Evolutionary conservation across 192 early-diverging fungal species (phyloP).

Genomic region (Backusella tarrabulga): DNA sequence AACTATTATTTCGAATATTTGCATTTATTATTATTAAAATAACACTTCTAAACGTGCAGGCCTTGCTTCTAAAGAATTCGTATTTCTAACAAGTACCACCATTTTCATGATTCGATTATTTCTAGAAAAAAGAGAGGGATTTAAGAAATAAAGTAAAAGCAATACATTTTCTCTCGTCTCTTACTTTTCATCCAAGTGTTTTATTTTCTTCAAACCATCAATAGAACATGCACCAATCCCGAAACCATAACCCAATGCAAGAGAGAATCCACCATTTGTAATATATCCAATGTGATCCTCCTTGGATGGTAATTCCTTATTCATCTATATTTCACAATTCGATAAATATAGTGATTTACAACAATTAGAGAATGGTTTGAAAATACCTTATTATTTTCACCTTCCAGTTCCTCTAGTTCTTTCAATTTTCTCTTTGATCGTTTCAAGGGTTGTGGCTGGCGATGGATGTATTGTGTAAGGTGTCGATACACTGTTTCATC

Average conservation of each 20-base stretch:
- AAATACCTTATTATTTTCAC: neutral
- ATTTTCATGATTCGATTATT: slow-evolving; percentile 13
- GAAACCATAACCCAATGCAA: slow-evolving; percentile 55
- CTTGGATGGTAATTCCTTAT: slow-evolving; percentile 37
- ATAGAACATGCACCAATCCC: slow-evolving; percentile 66
- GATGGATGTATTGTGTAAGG: slow-evolving; percentile 26
- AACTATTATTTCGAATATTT: too few species aligned
- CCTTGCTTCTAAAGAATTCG: neutral
- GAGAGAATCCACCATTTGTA: slow-evolving; percentile 68
- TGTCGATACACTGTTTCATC: slow-evolving; percentile 42
- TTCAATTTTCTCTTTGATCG: slow-evolving; percentile 28
- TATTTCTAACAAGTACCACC: slow-evolving; percentile 23
- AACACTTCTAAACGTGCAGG: slow-evolving; percentile 10
- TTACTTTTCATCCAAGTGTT: slow-evolving; percentile 34
- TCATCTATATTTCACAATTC: neutral
- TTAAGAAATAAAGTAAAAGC: neutral
- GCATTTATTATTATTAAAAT: neutral
- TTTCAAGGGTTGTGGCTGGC: neutral
- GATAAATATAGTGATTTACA: neutral
- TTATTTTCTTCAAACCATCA: slow-evolving; percentile 42
- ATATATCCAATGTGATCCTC: slow-evolving; percentile 63
- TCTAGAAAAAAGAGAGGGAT: neutral
- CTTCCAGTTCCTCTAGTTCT: slow-evolving; percentile 24
- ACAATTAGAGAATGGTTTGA: neutral
- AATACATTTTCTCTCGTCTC: neutral